These are phyloP conservation scores for Pisolithus orientalis DNA, from an alignment of 768 basidiomycete genomes.

Conservation along the genomic window DNA sequence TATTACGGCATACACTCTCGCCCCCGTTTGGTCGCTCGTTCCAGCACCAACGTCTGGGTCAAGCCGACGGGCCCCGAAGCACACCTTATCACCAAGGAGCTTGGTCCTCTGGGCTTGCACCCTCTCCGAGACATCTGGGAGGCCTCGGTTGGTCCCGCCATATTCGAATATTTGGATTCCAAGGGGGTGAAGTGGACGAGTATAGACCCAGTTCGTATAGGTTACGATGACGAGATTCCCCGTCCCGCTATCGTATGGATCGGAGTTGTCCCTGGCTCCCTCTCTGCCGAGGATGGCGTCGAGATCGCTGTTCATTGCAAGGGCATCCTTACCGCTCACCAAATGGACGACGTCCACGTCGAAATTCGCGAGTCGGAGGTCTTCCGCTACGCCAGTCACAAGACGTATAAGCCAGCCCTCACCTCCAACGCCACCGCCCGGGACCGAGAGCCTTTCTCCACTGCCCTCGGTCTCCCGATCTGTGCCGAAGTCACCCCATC, in stretches of 20 bases:
- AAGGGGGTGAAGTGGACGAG: conserved; percentile 14
- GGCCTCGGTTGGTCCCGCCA: conserved; percentile 13
- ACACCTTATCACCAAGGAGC: conserved; percentile 20
- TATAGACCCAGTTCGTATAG: conserved; percentile 19
- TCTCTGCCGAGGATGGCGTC: conserved; percentile 22
- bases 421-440: conserved; percentile 11
- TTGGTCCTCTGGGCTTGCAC: conserved; percentile 15
- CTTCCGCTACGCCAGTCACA: conserved; percentile 14
- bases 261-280: conserved; percentile 27
- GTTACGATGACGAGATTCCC: conserved; percentile 2
- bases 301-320: conserved; percentile 18
- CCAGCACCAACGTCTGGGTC: conserved; percentile 14
- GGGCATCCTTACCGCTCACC: conserved; percentile 16
- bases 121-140: conserved; percentile 15
- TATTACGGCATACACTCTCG: conserved; percentile 14
- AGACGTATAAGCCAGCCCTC: conserved; percentile 19
- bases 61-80: conserved; percentile 20
- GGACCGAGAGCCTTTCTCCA: conserved; percentile 22
- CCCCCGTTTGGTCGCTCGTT: conserved; percentile 19
- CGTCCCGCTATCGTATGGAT: conserved; percentile 26
- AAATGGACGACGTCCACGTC: conserved; percentile 28
- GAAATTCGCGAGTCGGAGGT: conserved; percentile 26
- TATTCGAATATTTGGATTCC: conserved; percentile 11
- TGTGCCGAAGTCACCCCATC: conserved; percentile 14
- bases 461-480: conserved; percentile 25